Evolutionary conservation across 2,329 filamentous ascomycete genomes (phyloP).

Genomic region (Remersonia thermophila): DNA sequence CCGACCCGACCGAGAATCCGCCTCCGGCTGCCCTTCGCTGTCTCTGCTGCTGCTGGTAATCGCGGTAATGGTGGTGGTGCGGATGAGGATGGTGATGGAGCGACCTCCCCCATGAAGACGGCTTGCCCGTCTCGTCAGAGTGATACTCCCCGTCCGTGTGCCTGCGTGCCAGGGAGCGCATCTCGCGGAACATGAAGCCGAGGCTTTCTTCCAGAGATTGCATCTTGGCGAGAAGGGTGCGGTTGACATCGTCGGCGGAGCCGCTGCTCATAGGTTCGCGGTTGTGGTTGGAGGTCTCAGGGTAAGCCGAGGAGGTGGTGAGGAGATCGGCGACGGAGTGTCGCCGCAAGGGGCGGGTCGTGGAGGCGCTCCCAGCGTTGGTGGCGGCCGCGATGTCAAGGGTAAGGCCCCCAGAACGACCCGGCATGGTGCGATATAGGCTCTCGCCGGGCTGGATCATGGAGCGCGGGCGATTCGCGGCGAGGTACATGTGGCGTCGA

Average conservation of each 20-base stretch:
- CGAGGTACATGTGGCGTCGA: slow-evolving; percentile 30
- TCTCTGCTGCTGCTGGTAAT: slow-evolving; percentile 6
- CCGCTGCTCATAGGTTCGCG: slow-evolving; percentile 51
- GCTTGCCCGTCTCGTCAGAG: not conserved
- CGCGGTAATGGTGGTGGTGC: not conserved
- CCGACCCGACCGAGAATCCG: slow-evolving; percentile 5
- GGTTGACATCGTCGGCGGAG: not conserved
- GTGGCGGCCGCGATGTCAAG: slow-evolving; percentile 33
- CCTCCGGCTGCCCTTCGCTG: not conserved
- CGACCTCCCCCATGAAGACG: not conserved
- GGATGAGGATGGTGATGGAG: not conserved
- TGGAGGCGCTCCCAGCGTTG: slow-evolving; percentile 3
- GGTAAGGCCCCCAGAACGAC: slow-evolving; percentile 37
- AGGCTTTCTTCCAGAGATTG: slow-evolving; percentile 88
- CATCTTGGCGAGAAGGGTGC: slow-evolving; percentile 64
- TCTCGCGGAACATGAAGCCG: slow-evolving; percentile 70
- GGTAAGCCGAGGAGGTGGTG: slow-evolving; percentile 52
- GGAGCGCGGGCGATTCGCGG: slow-evolving; percentile 42
- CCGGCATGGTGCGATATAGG: slow-evolving; percentile 43
- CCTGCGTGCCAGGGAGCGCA: slow-evolving; percentile 48
- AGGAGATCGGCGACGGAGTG: slow-evolving; percentile 59
- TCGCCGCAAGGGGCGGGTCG: slow-evolving; percentile 23
- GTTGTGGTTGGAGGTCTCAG: too few species aligned
- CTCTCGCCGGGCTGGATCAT: slow-evolving; percentile 35
- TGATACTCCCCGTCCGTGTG: not conserved